A percentile compares a stretch with the other conserved stretches of the same genome.
phyloP scores from a whole-genome alignment of 2,329 filamentous ascomycete genomes.

The Claviceps monticola region DNA sequence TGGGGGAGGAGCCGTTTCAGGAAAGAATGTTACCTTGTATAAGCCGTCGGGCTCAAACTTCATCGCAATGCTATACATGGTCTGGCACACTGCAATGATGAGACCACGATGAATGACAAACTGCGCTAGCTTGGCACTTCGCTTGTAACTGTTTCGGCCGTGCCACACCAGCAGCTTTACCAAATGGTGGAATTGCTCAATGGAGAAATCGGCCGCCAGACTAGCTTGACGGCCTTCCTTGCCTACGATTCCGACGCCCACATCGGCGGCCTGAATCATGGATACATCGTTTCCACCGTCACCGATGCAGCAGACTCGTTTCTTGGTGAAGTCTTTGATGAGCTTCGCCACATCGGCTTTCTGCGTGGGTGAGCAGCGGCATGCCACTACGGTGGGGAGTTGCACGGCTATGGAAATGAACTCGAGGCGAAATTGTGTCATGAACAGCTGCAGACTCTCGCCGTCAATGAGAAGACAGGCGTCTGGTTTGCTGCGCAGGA shows the following conservation, averaged over 20 bases:
- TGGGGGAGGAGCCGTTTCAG: too few relatives aligned
- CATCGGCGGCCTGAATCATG: constrained; percentile 98
- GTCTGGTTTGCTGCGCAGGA: constrained; percentile 77
- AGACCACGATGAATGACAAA: constrained; percentile 96
- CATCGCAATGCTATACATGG: constrained; percentile 89
- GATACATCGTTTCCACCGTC: constrained; percentile 97
- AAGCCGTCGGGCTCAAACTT: constrained; percentile 87
- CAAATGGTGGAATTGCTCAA: constrained; percentile 87
- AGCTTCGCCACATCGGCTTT: constrained; percentile 88
- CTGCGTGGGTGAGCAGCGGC: constrained; percentile 90
- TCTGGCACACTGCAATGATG: constrained; percentile 92
- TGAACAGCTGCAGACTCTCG: constrained; percentile 71
- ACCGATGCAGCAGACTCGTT: constrained; percentile 92
- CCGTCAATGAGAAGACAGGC: constrained; percentile 86
- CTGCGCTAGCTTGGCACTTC: constrained; percentile 86
- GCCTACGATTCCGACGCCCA: constrained; percentile 93
- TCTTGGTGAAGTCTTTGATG: constrained; percentile 83
- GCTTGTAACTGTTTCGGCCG: constrained; percentile 92
- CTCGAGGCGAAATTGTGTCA: constrained; percentile 66
- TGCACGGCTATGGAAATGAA: constrained; percentile 83
- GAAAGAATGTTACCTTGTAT: constrained; percentile 45
- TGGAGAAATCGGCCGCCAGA: constrained; percentile 90
- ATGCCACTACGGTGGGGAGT: constrained; percentile 85
- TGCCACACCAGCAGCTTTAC: constrained; percentile 99
- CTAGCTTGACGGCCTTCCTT: constrained; percentile 95